A percentile compares a stretch with the other conserved stretches of the same genome.
These are phyloP conservation scores for Acanthamoeba sp. DNA, from an alignment of 208 protist species.

Conservation along the genomic window DNA sequence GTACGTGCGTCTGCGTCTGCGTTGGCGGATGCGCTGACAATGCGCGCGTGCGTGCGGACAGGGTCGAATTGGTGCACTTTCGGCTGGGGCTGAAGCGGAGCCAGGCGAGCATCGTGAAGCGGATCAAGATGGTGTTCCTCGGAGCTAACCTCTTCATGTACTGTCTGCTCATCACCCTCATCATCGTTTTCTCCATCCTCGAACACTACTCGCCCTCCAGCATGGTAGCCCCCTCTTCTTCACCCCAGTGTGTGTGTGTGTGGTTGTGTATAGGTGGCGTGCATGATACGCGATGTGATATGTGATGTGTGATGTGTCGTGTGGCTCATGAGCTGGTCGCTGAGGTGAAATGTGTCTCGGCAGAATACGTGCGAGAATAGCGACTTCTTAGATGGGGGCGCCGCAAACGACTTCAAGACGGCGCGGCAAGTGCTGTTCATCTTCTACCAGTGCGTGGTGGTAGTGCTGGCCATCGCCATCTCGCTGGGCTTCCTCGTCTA, in stretches of 20 bases:
- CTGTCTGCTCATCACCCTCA: slow-evolving; percentile 28
- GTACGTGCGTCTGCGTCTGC: not conserved
- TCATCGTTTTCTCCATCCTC: slow-evolving; percentile 51
- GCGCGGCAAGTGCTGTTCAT: slow-evolving; percentile 20
- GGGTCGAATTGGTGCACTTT: slow-evolving; percentile 21
- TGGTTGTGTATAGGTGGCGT: too few species aligned
- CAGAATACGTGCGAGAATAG: slow-evolving; percentile 13
- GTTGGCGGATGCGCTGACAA: not conserved
- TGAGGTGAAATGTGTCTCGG: not conserved
- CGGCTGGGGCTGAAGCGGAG: slow-evolving; percentile 20
- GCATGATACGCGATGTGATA: too few species aligned
- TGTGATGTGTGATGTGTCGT: not conserved
- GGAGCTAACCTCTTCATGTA: slow-evolving; percentile 38
- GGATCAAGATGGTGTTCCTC: slow-evolving; percentile 55
- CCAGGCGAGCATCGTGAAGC: not conserved
- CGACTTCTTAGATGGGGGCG: not conserved
- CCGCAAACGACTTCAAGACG: not conserved
- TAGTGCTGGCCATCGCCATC: not conserved
- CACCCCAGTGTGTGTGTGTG: not conserved
- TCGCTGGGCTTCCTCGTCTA: slow-evolving; percentile 28
- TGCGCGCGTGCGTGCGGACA: not conserved
- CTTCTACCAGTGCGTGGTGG: slow-evolving; percentile 46
- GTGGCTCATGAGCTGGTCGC: too few species aligned
- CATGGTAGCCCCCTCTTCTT: not conserved
- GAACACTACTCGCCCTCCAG: slow-evolving; percentile 27